A percentile compares a stretch with the other conserved stretches of the same genome.
Evolutionary conservation across 768 basidiomycete species (phyloP).

Genomic region (Lactarius pseudohatsudake): DNA sequence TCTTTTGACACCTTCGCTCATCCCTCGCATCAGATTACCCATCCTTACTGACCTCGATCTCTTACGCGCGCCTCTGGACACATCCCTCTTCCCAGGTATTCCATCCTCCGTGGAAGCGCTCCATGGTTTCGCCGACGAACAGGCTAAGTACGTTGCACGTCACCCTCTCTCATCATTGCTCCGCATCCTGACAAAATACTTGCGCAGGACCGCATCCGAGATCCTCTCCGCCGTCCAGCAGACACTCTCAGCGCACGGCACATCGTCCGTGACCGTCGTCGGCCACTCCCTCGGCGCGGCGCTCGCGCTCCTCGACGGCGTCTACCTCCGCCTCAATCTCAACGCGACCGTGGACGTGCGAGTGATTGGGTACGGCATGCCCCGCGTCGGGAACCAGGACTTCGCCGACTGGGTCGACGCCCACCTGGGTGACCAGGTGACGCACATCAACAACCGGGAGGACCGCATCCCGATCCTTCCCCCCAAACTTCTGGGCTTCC

Average conservation of each 20-base stretch:
- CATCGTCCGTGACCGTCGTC: slow-evolving; percentile 3
- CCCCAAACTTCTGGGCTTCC: slow-evolving; percentile 44
- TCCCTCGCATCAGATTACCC: slow-evolving; percentile 34
- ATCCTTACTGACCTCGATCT: slow-evolving; percentile 46
- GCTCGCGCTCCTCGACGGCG: slow-evolving; percentile 9
- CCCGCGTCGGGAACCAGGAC: slow-evolving; percentile 17
- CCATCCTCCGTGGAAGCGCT: slow-evolving; percentile 44
- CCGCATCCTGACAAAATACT: background rate
- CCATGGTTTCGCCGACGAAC: slow-evolving; percentile 46
- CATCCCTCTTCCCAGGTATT: slow-evolving; percentile 52
- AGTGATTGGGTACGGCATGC: slow-evolving; percentile 12
- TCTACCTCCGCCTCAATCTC: slow-evolving; percentile 10
- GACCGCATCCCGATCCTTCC: slow-evolving; percentile 29
- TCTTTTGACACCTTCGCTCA: background rate
- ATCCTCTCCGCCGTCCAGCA: slow-evolving; percentile 5
- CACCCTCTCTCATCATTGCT: background rate
- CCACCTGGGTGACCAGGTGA: slow-evolving; percentile 49
- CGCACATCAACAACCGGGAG: background rate
- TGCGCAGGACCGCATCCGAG: slow-evolving; percentile 7
- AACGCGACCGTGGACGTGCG: background rate
- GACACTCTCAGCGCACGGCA: background rate
- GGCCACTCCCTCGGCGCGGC: slow-evolving; percentile 19
- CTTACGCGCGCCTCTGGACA: slow-evolving; percentile 36
- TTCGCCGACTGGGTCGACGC: slow-evolving; percentile 11
- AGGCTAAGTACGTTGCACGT: slow-evolving; percentile 41